Conservation (phyloP, 371 early-diverging fungal species). For the Umbelopsis sp. region DNA sequence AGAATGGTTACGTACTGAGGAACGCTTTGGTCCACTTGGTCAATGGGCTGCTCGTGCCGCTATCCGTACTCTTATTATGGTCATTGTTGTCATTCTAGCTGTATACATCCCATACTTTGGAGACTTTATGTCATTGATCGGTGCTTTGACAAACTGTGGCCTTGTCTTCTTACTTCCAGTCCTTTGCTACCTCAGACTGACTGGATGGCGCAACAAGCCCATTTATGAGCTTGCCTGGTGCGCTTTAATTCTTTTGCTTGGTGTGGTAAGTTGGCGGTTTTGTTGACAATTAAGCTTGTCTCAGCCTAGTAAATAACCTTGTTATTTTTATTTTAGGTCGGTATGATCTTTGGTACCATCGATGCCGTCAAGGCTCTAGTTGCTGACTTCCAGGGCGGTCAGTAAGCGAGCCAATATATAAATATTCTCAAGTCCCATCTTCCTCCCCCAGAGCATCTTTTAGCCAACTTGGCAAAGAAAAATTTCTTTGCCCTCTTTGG, state of each 20-base stretch:
- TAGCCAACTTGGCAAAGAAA: not conserved
- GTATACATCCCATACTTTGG: slow-evolving; percentile 71
- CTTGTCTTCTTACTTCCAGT: slow-evolving; percentile 76
- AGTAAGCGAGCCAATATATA: not conserved
- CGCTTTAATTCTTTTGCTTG: slow-evolving; percentile 59
- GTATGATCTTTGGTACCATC: slow-evolving; percentile 65
- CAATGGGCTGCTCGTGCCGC: slow-evolving; percentile 56
- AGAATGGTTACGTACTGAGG: slow-evolving; percentile 43
- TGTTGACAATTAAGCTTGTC: slow-evolving; percentile 19
- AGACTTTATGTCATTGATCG: slow-evolving; percentile 76
- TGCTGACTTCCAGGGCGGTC: slow-evolving; percentile 32
- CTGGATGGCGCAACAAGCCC: slow-evolving; percentile 55
- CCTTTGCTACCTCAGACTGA: slow-evolving; percentile 63
- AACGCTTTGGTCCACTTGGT: slow-evolving; percentile 38
- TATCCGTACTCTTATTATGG: slow-evolving; percentile 55
- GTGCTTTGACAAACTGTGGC: slow-evolving; percentile 69
- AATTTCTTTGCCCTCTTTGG: not conserved
- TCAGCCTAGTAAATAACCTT: not conserved
- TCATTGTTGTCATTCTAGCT: slow-evolving; percentile 55
- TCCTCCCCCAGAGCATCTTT: slow-evolving; percentile 1
- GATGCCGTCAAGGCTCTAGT: slow-evolving; percentile 58
- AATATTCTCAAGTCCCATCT: not conserved
- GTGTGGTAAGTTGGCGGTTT: slow-evolving; percentile 29
- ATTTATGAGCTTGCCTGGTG: slow-evolving; percentile 55
- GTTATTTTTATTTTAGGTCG: slow-evolving; percentile 25